Evolutionary conservation across 331 rosid genomes (phyloP), one percentile per base, ranked within the genome.

Genomic region (Rhamnella rubrinervis): DNA sequence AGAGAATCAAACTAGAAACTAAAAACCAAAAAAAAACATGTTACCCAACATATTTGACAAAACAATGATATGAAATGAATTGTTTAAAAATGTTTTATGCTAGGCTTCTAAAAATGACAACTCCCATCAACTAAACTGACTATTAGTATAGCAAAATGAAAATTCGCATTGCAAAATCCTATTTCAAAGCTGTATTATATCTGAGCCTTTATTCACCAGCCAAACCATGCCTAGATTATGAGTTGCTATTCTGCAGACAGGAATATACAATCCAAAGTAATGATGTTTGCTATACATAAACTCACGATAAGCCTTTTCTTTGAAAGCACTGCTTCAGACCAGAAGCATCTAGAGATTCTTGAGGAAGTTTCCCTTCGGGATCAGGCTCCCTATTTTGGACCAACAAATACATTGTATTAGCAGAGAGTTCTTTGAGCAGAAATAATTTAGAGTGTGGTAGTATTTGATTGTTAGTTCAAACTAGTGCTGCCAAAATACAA

Each of bases 291-390:
- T 6, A 40, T 23, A 19, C 23, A 65, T 75, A 80, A 66, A 89
- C 97, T 95, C 84, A 89, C 96, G 85, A 77, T 52, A 95, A 91
- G 78, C 95, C 97, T 87, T 87, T 91, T 75, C 85, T 78, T 64
- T 70, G 85, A 74, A 93, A 91, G 85, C 83, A 72, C 75, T 67
- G 85, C 87, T 89, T 95, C 83, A 91, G 80, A 81, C 81, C 86
- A 67, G 83, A 83, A 84, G 95, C 97, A 77, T 76, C 76, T 19
- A 91, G 84, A 70, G 92, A 72, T 83, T 95, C 98, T 78, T 81
- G 86, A 39, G 97, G 98, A 75, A 95, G 97, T 77, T 80, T 87
- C 47, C 96, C 97, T 83, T 89, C 98, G 21, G 88, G 95, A 79
- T 91, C 97, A 69, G 90, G 82, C 81, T 67, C 85, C 87, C 98